A percentile compares a stretch with the other conserved stretches of the same genome.
phyloP scores from a whole-genome alignment of 768 basidiomycete species.

The Russula sp. region DNA sequence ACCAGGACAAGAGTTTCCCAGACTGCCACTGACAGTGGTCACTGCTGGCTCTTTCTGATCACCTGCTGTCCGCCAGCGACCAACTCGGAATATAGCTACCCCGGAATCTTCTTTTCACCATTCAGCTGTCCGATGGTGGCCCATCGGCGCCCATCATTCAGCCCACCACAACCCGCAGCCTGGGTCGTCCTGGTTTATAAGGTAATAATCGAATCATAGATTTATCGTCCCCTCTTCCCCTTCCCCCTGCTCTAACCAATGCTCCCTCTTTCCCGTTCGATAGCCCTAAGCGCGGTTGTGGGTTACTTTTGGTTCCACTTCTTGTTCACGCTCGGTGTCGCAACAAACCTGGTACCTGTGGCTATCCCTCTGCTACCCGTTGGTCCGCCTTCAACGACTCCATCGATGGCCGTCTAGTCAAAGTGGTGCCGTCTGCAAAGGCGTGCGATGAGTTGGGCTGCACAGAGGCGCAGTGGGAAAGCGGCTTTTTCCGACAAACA shows the following conservation, averaged over 20 bases:
- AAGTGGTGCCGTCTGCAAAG: slow-evolving; percentile 24
- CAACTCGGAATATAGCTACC: background rate
- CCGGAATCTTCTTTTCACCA: too few relatives aligned
- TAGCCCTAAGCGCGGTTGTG: background rate
- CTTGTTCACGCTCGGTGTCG: slow-evolving; percentile 18
- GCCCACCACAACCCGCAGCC: too few relatives aligned
- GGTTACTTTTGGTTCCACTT: background rate
- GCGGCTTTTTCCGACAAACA: slow-evolving; percentile 21
- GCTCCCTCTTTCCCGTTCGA: background rate
- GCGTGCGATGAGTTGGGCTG: slow-evolving; percentile 19
- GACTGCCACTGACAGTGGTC: too few relatives aligned
- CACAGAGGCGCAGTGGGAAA: slow-evolving; percentile 26
- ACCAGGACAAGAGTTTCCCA: background rate
- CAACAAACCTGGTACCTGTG: slow-evolving; percentile 28
- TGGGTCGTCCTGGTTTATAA: background rate
- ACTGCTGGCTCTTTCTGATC: too few relatives aligned
- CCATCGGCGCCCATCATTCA: too few relatives aligned
- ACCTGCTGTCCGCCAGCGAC: too few relatives aligned
- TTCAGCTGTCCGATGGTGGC: background rate
- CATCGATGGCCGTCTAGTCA: slow-evolving; percentile 18
- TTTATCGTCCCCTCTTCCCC: slow-evolving; percentile 30
- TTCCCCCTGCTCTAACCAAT: background rate
- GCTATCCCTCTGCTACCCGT: slow-evolving; percentile 15
- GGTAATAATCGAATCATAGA: background rate
- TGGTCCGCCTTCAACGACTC: slow-evolving; percentile 26